These are phyloP conservation scores for Henningerozyma blattae DNA, from an alignment of 805 yeast genomes.

Conservation along the genomic window DNA sequence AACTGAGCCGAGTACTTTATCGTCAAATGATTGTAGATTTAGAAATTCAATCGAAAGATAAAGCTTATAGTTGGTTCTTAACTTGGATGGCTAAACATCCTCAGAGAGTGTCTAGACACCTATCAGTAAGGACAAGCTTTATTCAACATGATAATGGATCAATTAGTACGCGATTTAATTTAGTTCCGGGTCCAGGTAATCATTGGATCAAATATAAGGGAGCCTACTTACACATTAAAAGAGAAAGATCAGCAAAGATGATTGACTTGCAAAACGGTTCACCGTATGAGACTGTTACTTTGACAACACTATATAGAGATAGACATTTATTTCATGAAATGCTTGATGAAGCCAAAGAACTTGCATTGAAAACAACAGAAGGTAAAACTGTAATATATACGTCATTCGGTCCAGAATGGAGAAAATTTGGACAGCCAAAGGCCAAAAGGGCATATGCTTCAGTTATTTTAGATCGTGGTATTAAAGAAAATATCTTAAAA, in stretches of 20 bases:
- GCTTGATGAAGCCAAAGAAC: constrained; percentile 68
- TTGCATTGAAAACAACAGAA: constrained; percentile 73
- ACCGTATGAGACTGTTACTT: constrained; percentile 92
- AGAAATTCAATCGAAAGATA: constrained; percentile 88
- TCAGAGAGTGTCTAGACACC: constrained; percentile 63
- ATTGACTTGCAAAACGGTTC: constrained; percentile 84
- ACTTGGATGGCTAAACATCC: constrained; percentile 92
- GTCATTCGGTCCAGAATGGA: constrained; percentile 98
- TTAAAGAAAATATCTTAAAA: constrained; percentile 48
- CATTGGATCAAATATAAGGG: constrained; percentile 79
- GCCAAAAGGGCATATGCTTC: constrained; percentile 74
- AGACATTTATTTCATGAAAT: constrained; percentile 55
- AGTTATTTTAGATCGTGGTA: constrained; percentile 70
- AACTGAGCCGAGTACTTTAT: constrained; percentile 56
- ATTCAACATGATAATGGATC: constrained; percentile 89
- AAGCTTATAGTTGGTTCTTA: constrained; percentile 86
- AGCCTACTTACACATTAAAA: constrained; percentile 75
- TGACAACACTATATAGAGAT: constrained; percentile 83
- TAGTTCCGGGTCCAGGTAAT: constrained; percentile 96
- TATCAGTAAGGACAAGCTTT: constrained; percentile 80
- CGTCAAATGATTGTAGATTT: constrained; percentile 81
- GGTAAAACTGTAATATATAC: constrained; percentile 92
- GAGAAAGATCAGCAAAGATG: constrained; percentile 84
- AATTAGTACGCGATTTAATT: constrained; percentile 71
- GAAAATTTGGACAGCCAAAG: constrained; percentile 94